Evolutionary conservation across 208 protist species (phyloP), one percentile per base, ranked within the genome.

Genomic region (Trypanosoma cruzi): DNA sequence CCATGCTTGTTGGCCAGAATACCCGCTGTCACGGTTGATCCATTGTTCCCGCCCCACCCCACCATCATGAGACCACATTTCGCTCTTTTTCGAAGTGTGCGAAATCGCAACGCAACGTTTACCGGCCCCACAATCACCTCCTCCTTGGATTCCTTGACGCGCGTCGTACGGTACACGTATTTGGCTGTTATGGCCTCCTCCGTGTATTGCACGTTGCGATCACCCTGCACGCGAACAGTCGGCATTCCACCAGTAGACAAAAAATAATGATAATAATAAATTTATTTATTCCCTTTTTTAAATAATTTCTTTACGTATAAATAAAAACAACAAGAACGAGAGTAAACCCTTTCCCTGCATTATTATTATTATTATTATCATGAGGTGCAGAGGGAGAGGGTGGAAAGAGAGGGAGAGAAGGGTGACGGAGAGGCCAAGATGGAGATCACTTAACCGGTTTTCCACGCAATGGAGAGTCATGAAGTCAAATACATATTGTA

Each of bases 11-110:
- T 99, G 49, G 99, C 99, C 32, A 99, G 63, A 71, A 99, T 88
- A 31, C 92, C 93, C n/a, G 95, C 98, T 24, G 96, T 98, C 20
- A 99, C 74, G 1, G 98, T 99, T n/a, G 96, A 95, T 59, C 99
- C 99, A 89, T 99, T 99, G 92, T 99, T 99, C 71, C 99, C 99
- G 71, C 98, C 97, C 78, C 89, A 95, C 65, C 99, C 99, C 58
- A 99, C 89, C 49, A 99, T 69, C 96, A 99, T 98, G 29, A 97
- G 54, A 59, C 98, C 98, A 32, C 90, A 57, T 24, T 86, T 81
- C 32, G 91, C 85, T 18, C 96, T 85, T 46, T 90, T 94, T 63
- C 85, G 82, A 63, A 95, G 62, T 29, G 98, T 99, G 40, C 92
- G 77, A 73, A 99, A 98, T 18, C 68, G 64, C 50, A 97, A 92